Conservation (phyloP, 164 flowering plant species). For the Protea cynaroides region DNA sequence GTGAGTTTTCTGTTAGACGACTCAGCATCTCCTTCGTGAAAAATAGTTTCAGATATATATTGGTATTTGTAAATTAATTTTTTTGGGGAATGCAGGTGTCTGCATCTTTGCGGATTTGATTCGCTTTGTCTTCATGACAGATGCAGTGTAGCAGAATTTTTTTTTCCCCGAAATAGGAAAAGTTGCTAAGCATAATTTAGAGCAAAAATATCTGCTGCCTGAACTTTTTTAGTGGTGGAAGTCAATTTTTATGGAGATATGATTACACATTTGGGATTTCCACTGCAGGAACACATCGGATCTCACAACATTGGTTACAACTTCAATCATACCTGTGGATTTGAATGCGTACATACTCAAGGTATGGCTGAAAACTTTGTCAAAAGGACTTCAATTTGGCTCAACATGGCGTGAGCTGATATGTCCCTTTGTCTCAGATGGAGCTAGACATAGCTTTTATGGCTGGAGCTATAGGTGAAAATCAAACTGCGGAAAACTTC, state of each 20-base stretch:
- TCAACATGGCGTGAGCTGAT: background rate
- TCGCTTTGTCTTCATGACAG: no score
- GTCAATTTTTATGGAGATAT: background rate
- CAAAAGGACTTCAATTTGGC: background rate
- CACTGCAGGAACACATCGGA: slow-evolving; percentile 59
- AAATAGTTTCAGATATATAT: no score
- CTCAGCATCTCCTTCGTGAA: no score
- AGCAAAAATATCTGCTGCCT: background rate
- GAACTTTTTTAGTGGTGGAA: background rate
- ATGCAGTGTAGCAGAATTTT: background rate
- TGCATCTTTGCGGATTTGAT: no score
- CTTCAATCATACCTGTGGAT: slow-evolving; percentile 87
- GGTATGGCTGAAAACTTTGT: slow-evolving; percentile 29
- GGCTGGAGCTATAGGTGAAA: slow-evolving; percentile 48
- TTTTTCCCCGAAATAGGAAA: background rate
- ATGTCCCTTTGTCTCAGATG: slow-evolving; percentile 47
- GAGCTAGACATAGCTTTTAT: slow-evolving; percentile 76
- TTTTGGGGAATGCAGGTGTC: no score
- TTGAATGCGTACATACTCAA: slow-evolving; percentile 68
- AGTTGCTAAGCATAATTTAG: background rate
- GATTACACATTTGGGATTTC: background rate
- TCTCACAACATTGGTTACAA: slow-evolving; percentile 69
- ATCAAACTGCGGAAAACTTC: slow-evolving; percentile 27
- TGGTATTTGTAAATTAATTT: no score
- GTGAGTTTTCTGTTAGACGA: no score